Percentiles rank a stretch among this genome's conserved stretches.
phyloP scores from a whole-genome alignment of 345 rosid species.

The Heritiera littoralis region DNA sequence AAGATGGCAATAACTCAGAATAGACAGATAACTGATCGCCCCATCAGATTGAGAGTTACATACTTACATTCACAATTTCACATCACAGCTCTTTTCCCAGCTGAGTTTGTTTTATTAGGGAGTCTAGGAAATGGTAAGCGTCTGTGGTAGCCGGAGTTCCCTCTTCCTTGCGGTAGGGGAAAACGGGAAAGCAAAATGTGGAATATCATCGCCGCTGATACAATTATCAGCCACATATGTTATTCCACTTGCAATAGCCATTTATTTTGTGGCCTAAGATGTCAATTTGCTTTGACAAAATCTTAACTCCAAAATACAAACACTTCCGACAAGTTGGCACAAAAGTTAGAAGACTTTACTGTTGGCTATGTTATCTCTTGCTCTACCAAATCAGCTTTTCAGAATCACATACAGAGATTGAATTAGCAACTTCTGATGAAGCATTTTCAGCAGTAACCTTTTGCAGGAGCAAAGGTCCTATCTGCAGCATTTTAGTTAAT shows the following conservation, averaged over 20 bases:
- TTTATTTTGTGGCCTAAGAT: neutral
- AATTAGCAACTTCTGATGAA: neutral
- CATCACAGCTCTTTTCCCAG: neutral
- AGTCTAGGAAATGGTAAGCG: neutral
- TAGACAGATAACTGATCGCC: neutral
- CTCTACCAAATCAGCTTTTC: no score
- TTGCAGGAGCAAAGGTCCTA: neutral
- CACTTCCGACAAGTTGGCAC: no score
- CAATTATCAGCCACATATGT: no score
- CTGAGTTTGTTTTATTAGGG: neutral
- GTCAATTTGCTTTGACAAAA: no score
- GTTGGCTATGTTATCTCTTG: no score
- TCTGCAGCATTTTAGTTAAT: neutral
- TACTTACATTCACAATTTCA: neutral
- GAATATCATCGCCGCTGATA: neutral
- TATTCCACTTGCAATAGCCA: neutral
- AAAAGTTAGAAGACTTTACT: no score
- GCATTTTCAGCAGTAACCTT: neutral
- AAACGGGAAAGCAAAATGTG: conserved; percentile 2
- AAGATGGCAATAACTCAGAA: no score
- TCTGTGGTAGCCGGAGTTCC: conserved; percentile 4
- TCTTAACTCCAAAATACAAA: no score
- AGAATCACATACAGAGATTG: no score
- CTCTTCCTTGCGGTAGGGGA: conserved; percentile 14
- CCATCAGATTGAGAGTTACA: neutral